Percentiles rank a stretch among this genome's conserved stretches.
These are phyloP conservation scores for Rhodotorula mucilaginosa DNA, from an alignment of 1,284 basidiomycete genomes.

Conservation along the genomic window DNA sequence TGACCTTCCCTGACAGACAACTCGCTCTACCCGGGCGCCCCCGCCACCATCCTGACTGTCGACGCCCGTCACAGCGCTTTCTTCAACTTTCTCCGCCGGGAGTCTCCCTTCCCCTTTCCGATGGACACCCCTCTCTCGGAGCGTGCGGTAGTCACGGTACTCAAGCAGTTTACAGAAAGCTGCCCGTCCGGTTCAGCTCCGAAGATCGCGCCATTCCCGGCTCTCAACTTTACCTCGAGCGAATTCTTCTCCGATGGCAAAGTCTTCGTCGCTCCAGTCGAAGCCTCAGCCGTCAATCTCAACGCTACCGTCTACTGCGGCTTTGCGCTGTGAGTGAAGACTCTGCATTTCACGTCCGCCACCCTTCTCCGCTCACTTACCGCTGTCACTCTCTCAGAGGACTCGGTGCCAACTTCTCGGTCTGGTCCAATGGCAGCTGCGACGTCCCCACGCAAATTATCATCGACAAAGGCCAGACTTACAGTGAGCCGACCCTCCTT, in stretches of 20 bases:
- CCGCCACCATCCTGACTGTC: slow-evolving; percentile 49
- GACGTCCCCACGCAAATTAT: slow-evolving; percentile 25
- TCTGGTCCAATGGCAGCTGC: slow-evolving; percentile 24
- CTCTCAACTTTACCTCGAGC: slow-evolving; percentile 47
- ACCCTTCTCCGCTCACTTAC: no score
- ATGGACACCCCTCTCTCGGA: slow-evolving; percentile 35
- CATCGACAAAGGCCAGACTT: slow-evolving; percentile 20
- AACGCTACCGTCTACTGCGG: slow-evolving; percentile 48
- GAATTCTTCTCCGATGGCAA: slow-evolving; percentile 45
- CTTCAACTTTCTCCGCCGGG: slow-evolving; percentile 4
- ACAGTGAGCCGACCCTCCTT: background rate
- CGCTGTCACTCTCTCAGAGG: slow-evolving; percentile 46
- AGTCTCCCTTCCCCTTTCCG: slow-evolving; percentile 15
- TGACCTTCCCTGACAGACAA: background rate
- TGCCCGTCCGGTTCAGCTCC: slow-evolving; percentile 56
- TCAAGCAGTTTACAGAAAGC: slow-evolving; percentile 47
- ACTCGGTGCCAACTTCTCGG: slow-evolving; percentile 54
- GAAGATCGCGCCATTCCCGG: slow-evolving; percentile 52
- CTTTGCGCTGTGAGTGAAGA: slow-evolving; percentile 25
- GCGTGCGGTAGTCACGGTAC: slow-evolving; percentile 28
- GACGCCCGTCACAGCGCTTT: slow-evolving; percentile 43
- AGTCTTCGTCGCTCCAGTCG: slow-evolving; percentile 51
- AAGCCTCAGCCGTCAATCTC: slow-evolving; percentile 50
- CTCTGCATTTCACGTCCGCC: slow-evolving; percentile 42
- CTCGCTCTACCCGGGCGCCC: slow-evolving; percentile 48